These are phyloP conservation scores for Termitomyces sp. DNA, from an alignment of 768 basidiomycete species.

Conservation along the genomic window DNA sequence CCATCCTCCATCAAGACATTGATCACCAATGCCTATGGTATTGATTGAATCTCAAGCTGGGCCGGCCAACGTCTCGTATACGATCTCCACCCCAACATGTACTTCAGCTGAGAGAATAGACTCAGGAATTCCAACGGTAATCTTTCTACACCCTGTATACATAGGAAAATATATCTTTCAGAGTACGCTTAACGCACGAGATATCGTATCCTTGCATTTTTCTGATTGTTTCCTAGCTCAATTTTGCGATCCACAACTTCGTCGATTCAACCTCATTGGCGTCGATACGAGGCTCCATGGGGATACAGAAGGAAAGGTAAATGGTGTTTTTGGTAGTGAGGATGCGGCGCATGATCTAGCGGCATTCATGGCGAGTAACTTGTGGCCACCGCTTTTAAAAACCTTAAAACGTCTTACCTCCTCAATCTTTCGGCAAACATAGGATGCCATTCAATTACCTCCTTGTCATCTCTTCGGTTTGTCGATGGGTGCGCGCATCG, in stretches of 20 bases:
- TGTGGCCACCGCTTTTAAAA: background rate
- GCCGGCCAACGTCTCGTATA: slow-evolving; percentile 25
- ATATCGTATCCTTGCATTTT: background rate
- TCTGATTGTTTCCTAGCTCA: background rate
- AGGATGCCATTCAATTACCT: slow-evolving; percentile 32
- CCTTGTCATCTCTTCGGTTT: slow-evolving; percentile 32
- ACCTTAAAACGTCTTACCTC: background rate
- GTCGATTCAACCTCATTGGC: slow-evolving; percentile 32
- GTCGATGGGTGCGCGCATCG: slow-evolving; percentile 30
- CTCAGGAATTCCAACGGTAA: slow-evolving; percentile 24
- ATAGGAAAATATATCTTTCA: slow-evolving; percentile 26
- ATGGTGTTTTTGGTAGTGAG: slow-evolving; percentile 18
- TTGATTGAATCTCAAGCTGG: slow-evolving; percentile 23
- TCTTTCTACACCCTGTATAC: slow-evolving; percentile 32
- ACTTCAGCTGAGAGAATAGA: slow-evolving; percentile 24
- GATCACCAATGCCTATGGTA: slow-evolving; percentile 23
- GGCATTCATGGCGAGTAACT: slow-evolving; percentile 28
- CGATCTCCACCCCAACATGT: slow-evolving; percentile 30
- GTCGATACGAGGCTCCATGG: slow-evolving; percentile 30
- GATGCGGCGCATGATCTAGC: slow-evolving; percentile 29
- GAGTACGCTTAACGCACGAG: slow-evolving; percentile 12
- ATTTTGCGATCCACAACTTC: slow-evolving; percentile 17
- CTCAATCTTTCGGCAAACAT: background rate
- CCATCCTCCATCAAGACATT: too few species aligned
- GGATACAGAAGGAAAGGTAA: slow-evolving; percentile 21